Percentiles rank a stretch among this genome's conserved stretches.
These are phyloP conservation scores for Didymella exigua DNA, from an alignment of 2,329 filamentous ascomycete species.

Conservation along the genomic window DNA sequence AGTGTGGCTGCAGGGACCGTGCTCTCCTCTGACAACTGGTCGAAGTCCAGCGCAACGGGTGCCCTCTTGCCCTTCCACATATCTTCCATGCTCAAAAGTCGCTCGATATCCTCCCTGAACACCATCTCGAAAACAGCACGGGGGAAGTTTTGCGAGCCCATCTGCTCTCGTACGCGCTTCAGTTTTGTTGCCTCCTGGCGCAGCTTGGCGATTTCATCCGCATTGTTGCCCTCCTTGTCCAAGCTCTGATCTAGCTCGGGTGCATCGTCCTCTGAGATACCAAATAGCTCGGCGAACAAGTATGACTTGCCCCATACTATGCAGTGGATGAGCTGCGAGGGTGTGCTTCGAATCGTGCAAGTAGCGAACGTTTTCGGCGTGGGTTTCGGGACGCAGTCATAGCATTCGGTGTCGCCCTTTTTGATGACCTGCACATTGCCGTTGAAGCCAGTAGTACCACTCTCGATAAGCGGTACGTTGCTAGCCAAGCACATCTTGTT, in stretches of 20 bases:
- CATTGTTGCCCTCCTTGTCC: constrained; percentile 82
- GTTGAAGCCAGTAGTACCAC: constrained; percentile 96
- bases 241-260: constrained; percentile 78
- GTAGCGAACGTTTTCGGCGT: constrained; percentile 92
- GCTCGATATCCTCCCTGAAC: constrained; percentile 81
- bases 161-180: constrained; percentile 78
- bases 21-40: constrained; percentile 62
- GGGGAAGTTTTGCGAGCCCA: constrained; percentile 78
- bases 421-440: constrained; percentile 97
- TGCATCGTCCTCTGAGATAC: constrained; percentile 84
- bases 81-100: constrained; percentile 84
- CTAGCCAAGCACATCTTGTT: constrained; percentile 97
- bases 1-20: constrained; percentile 59
- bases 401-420: constrained; percentile 89
- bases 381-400: constrained; percentile 91
- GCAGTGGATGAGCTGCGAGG: constrained; percentile 95
- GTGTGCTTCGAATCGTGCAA: constrained; percentile 95
- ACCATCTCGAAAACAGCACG: constrained; percentile 90
- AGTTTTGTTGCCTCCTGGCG: constrained; percentile 82
- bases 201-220: constrained; percentile 85
- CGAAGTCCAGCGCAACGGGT: constrained; percentile 75
- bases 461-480: constrained; percentile 89
- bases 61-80: constrained; percentile 90
- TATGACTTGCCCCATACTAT: constrained; percentile 99
- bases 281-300: constrained; percentile 91